Evolutionary conservation across 202 grass and related monocot genomes (phyloP).

Genomic region (Musa balbisiana): DNA sequence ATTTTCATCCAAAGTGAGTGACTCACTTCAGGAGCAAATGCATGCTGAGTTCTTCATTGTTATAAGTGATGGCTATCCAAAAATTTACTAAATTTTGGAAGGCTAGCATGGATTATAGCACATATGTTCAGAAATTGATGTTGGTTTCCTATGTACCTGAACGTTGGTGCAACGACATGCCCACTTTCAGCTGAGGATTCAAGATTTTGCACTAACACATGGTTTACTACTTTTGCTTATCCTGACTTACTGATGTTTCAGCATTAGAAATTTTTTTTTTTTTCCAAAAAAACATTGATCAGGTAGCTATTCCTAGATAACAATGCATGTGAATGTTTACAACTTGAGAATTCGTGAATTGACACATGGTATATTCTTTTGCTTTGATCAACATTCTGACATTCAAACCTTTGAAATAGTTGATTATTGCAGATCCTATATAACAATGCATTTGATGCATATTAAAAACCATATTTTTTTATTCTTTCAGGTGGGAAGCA

Average conservation of each 20-base stretch:
- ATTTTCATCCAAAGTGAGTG: too few species aligned
- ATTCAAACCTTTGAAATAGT: not conserved
- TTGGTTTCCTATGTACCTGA: not conserved
- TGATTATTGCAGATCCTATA: not conserved
- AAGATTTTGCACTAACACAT: not conserved
- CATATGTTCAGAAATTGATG: not conserved
- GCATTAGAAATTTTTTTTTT: not conserved
- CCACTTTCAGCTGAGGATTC: not conserved
- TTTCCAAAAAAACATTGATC: not conserved
- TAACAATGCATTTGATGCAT: too few species aligned
- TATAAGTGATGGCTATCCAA: too few species aligned
- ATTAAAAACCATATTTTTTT: not conserved
- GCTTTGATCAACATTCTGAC: not conserved
- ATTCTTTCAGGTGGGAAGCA: constrained; percentile 56
- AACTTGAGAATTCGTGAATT: not conserved
- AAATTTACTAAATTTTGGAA: too few species aligned
- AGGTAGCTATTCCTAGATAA: not conserved
- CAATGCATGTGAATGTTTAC: not conserved
- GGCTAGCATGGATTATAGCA: too few species aligned
- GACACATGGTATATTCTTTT: not conserved
- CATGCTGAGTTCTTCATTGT: not conserved
- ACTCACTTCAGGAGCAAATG: not conserved
- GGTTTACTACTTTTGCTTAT: not conserved
- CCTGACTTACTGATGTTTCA: not conserved
- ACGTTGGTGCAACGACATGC: not conserved